These are phyloP conservation scores for Theileria sp. DNA, from an alignment of 169 alveolate genomes.

Conservation along the genomic window DNA sequence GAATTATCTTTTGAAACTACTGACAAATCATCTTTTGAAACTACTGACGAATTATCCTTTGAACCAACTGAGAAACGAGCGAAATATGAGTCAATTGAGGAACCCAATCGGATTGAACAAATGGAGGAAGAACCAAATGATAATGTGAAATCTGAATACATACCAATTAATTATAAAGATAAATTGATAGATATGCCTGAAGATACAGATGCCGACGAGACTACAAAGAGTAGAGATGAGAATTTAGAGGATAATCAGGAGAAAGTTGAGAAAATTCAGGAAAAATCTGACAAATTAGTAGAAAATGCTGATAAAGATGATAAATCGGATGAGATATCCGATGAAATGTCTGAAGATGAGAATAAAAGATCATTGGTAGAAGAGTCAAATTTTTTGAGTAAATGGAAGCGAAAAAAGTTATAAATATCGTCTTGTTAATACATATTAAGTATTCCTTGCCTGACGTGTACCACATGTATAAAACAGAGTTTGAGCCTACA, in stretches of 20 bases:
- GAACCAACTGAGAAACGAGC: too few relatives aligned
- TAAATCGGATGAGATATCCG: not conserved
- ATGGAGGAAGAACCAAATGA: not conserved
- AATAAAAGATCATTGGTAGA: constrained; percentile 20
- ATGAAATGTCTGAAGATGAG: not conserved
- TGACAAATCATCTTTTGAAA: too few relatives aligned
- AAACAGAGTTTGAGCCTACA: not conserved
- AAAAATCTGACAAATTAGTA: too few relatives aligned
- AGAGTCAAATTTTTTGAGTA: not conserved
- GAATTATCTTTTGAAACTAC: too few relatives aligned
- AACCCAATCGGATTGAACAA: not conserved
- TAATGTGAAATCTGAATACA: not conserved
- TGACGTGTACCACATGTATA: constrained; percentile 2
- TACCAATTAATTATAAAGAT: not conserved
- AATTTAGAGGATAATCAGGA: not conserved
- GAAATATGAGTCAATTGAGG: not conserved
- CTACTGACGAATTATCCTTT: too few relatives aligned
- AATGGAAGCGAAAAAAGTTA: constrained; percentile 17
- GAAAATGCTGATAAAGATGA: not conserved
- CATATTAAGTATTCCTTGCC: constrained; percentile 3
- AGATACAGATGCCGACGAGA: not conserved
- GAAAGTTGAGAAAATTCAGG: too few relatives aligned
- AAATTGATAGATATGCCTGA: not conserved
- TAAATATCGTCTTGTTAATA: not conserved
- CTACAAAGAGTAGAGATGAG: not conserved